Conservation (phyloP, 192 early-diverging fungal genomes). For the Mortierella alpina region DNA sequence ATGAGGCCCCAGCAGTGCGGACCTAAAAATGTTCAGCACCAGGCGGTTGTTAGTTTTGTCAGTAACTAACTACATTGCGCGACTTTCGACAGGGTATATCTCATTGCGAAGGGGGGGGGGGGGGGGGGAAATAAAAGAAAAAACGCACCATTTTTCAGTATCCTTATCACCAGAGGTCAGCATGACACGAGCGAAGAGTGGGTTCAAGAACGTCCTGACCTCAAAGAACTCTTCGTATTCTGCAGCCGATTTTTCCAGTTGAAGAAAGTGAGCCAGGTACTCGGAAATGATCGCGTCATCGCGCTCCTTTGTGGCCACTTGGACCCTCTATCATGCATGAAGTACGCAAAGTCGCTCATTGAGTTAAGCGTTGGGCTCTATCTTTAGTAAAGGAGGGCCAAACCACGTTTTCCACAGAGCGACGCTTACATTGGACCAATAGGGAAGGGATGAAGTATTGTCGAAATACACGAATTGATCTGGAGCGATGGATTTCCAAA, state of each 20-base stretch:
- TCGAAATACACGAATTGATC: conserved; percentile 1
- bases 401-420: not conserved
- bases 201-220: conserved; percentile 9
- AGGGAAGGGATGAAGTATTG: not conserved
- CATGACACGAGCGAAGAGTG: conserved; percentile 28
- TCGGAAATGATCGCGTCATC: conserved; percentile 22
- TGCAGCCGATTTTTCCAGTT: conserved; percentile 6
- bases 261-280: conserved; percentile 28
- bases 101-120: not conserved
- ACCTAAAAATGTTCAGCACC: conserved; percentile 2
- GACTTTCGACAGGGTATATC: no score
- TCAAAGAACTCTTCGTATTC: conserved; percentile 29
- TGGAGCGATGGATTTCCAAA: not conserved
- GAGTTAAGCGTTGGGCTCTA: no score
- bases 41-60: no score
- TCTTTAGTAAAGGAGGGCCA: no score
- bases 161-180: conserved; percentile 32
- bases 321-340: conserved; percentile 18
- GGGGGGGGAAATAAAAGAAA: not conserved
- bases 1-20: not conserved
- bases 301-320: conserved; percentile 7
- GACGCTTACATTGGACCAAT: conserved; percentile 24
- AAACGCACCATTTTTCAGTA: conserved; percentile 25
- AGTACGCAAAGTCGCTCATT: not conserved
- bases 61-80: no score